phyloP scores from a whole-genome alignment of 176 grass and related monocot genomes.

The Thinopyrum elongatum region DNA sequence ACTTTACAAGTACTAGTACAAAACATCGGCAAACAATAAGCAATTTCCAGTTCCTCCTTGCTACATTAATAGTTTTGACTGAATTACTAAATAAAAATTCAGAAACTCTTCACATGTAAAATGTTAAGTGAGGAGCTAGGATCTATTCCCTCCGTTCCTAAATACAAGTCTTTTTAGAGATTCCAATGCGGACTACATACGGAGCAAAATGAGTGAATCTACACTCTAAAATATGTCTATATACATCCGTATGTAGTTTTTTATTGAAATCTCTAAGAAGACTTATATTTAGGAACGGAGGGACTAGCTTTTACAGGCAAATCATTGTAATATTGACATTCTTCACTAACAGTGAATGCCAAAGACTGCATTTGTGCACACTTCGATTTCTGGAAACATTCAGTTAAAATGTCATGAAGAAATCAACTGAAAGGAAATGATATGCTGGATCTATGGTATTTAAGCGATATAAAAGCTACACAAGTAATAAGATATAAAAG shows the following conservation, averaged over 20 bases:
- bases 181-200: too few relatives aligned
- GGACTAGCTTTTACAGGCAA: background rate
- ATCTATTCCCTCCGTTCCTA: too few relatives aligned
- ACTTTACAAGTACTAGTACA: background rate
- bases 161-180: too few relatives aligned
- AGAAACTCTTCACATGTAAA: background rate
- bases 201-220: too few relatives aligned
- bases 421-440: background rate
- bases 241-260: too few relatives aligned
- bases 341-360: constrained; percentile 19
- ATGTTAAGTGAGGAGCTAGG: background rate
- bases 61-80: background rate
- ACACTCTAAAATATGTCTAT: too few relatives aligned
- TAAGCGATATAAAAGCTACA: constrained; percentile 6
- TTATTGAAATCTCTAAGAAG: too few relatives aligned
- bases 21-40: background rate
- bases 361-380: background rate
- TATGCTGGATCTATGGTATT: background rate
- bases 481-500: constrained; percentile 36
- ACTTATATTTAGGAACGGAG: too few relatives aligned
- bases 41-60: background rate
- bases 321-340: background rate
- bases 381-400: background rate
- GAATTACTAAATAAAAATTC: background rate
- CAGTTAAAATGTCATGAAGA: background rate